Evolutionary conservation across 2,329 filamentous ascomycete genomes (phyloP).

Genomic region (Paecilomyces formosus): DNA sequence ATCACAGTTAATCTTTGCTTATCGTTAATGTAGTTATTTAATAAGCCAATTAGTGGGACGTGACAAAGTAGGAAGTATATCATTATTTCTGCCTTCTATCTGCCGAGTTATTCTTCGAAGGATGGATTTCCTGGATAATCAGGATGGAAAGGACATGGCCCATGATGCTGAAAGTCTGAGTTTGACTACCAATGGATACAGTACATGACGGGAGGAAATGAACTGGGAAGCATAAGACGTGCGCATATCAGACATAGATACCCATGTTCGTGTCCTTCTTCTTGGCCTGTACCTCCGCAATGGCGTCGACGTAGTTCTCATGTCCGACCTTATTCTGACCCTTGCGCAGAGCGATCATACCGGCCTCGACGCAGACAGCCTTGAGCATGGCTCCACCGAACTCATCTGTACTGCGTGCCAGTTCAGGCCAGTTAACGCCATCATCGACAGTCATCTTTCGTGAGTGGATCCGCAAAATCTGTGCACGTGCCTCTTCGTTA

Average conservation of each 20-base stretch:
- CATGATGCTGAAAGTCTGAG: background rate
- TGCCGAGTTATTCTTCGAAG: background rate
- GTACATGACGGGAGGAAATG: conserved; percentile 4
- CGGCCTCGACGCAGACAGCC: conserved; percentile 96
- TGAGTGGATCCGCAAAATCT: conserved; percentile 95
- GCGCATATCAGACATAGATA: conserved; percentile 32
- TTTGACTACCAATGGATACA: conserved; percentile 6
- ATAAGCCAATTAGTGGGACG: background rate
- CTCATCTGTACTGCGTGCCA: conserved; percentile 95
- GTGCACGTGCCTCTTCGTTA: conserved; percentile 93
- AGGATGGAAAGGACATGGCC: background rate
- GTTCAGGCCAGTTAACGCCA: conserved; percentile 87
- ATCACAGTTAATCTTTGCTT: background rate
- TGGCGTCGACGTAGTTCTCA: conserved; percentile 98
- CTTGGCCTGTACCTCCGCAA: conserved; percentile 79
- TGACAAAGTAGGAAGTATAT: background rate
- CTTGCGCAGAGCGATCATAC: conserved; percentile 94
- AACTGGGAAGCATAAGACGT: background rate
- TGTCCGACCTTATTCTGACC: conserved; percentile 96
- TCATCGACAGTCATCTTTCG: conserved; percentile 97
- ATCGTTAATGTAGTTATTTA: background rate
- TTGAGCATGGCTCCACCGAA: conserved; percentile 97
- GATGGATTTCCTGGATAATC: background rate
- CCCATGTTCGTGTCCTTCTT: conserved; percentile 69
- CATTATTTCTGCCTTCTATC: background rate